Evolutionary conservation across 208 protist species (phyloP), one percentile per base, ranked within the genome.

Genomic region (Balamuthia mandrillaris): DNA sequence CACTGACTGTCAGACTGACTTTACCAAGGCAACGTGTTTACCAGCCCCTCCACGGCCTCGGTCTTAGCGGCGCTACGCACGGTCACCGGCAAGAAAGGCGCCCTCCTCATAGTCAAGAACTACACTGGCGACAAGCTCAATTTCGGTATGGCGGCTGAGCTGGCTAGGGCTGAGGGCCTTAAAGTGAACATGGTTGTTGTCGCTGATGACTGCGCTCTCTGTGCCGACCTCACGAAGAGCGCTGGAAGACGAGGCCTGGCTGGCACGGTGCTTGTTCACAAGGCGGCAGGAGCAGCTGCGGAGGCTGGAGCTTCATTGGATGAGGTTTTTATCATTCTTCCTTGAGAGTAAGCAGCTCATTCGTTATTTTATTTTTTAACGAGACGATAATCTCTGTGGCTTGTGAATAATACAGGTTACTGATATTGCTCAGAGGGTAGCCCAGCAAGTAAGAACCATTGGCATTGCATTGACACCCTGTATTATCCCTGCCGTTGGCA

Each of bases 71-170:
- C 94, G 44, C 96, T 97, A 66, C 63, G 91, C 70, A 86, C 94
- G 41, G 81, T 95, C 6, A 83, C 89, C 16, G 79, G 85, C 33
- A 1, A 42, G 2, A 58, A 61, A 51, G 72, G 72, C 45, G 54
- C 47, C 24, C 90, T 97, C 14, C 88, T 97, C 47, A 92, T 97
- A 74, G 89, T 97, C 3, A 97, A 96, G 84, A 96, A 96, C 87
- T 97, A 96, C 89, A 93, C 93, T 3, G 95, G 96, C 21, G 96
- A 96, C 63, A 68, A 91, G 14, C 86, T 97, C 24, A 95, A 95
- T 84, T 97, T 97, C 86, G 90, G 90, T 39, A 90, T 95, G 58
- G 95, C 95, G 21, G 88, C 92, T n/a, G 86, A 93, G 5, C 89
- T 81, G 27, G 72, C 72, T 18, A 42, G 72, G 21, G 54, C 72